phyloP scores from a whole-genome alignment of 2,329 filamentous ascomycete genomes.

The Hypomyces rosellus region DNA sequence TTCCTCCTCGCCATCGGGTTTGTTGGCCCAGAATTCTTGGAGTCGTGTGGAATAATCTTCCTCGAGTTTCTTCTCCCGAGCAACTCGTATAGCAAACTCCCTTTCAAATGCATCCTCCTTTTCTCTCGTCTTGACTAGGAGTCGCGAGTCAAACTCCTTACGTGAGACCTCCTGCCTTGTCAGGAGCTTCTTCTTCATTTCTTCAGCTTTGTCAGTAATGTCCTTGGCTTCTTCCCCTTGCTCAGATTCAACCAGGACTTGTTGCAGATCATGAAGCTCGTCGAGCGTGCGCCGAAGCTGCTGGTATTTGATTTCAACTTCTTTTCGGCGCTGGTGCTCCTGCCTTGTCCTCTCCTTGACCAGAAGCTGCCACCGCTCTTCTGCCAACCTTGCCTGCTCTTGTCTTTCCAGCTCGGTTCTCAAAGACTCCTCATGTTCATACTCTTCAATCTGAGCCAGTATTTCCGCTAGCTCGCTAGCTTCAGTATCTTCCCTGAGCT shows the following conservation, averaged over 20 bases:
- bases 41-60: slow-evolving; percentile 37
- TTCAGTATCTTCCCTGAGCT: slow-evolving; percentile 27
- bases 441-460: slow-evolving; percentile 41
- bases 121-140: slow-evolving; percentile 24
- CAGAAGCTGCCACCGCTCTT: slow-evolving; percentile 31
- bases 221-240: slow-evolving; percentile 31
- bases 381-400: slow-evolving; percentile 31
- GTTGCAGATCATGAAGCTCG: slow-evolving; percentile 38
- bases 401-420: slow-evolving; percentile 34
- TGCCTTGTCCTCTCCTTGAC: slow-evolving; percentile 31
- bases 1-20: slow-evolving; percentile 24
- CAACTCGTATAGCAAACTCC: slow-evolving; percentile 37
- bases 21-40: slow-evolving; percentile 31
- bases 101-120: slow-evolving; percentile 28
- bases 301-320: slow-evolving; percentile 33
- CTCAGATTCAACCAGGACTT: slow-evolving; percentile 27
- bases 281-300: slow-evolving; percentile 31
- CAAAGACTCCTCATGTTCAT: slow-evolving; percentile 39
- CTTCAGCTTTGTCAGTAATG: slow-evolving; percentile 19
- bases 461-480: slow-evolving; percentile 32
- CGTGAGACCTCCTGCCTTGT: slow-evolving; percentile 29
- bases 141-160: slow-evolving; percentile 20
- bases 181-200: slow-evolving; percentile 23
- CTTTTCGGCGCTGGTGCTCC: slow-evolving; percentile 35
- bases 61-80: slow-evolving; percentile 38